A percentile compares a stretch with the other conserved stretches of the same genome.
phyloP scores from a whole-genome alignment of 129 eudicot genomes.

The Erigeron canadensis region DNA sequence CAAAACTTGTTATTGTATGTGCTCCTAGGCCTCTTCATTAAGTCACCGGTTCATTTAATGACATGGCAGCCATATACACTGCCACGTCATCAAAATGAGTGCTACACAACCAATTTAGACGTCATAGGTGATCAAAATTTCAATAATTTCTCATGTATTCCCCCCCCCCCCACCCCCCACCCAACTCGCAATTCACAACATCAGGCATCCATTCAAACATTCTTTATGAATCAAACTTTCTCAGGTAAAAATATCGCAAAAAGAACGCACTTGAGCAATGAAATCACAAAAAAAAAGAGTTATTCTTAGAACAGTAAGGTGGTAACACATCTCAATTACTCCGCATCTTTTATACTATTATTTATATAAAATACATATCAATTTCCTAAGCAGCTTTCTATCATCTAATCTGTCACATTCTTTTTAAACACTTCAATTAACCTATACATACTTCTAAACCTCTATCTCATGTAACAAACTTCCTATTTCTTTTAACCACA shows the following conservation, averaged over 20 bases:
- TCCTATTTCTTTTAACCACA: neutral
- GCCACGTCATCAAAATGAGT: neutral
- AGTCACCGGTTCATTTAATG: neutral
- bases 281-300: conserved; percentile 1
- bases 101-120: neutral
- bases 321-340: too few relatives aligned
- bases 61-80: neutral
- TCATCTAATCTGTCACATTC: neutral
- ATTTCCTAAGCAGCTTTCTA: neutral
- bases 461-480: neutral
- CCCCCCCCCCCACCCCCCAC: too few relatives aligned
- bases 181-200: neutral
- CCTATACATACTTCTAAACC: neutral
- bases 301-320: too few relatives aligned
- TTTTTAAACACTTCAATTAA: neutral
- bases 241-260: neutral
- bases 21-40: neutral
- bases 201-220: neutral
- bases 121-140: neutral
- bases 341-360: neutral
- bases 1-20: neutral
- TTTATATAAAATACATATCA: neutral
- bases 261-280: neutral
- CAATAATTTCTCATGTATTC: neutral
- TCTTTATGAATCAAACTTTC: neutral